Percentiles rank a stretch among this genome's conserved stretches.
phyloP scores from a whole-genome alignment of 768 basidiomycete genomes.

The Sarcomyxa edulis region DNA sequence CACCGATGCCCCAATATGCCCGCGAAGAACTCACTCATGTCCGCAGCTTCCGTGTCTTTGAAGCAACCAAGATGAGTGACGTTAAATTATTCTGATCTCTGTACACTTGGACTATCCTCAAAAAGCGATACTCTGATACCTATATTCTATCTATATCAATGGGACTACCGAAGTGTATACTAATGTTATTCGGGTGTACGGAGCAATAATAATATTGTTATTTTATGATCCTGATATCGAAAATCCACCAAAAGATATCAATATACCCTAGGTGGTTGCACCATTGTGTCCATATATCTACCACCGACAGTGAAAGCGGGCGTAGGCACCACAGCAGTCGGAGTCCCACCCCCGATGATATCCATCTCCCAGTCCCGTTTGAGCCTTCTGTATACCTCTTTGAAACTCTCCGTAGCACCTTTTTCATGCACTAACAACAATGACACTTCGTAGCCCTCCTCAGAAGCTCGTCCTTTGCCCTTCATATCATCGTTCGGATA shows the following conservation, averaged over 20 bases:
- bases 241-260: too few species aligned
- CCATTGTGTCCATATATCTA: slow-evolving; percentile 4
- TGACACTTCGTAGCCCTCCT: slow-evolving; percentile 37
- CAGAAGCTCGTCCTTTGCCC: slow-evolving; percentile 42
- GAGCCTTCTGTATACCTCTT: slow-evolving; percentile 62
- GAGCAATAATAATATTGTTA: too few species aligned
- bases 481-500: slow-evolving; percentile 30
- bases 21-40: slow-evolving; percentile 18
- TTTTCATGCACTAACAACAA: slow-evolving; percentile 78
- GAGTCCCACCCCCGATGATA: slow-evolving; percentile 7
- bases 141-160: too few species aligned
- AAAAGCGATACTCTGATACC: too few species aligned
- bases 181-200: too few species aligned
- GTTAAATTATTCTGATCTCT: too few species aligned
- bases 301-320: slow-evolving; percentile 6
- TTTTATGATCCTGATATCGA: too few species aligned
- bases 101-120: too few species aligned
- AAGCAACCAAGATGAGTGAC: slow-evolving; percentile 17
- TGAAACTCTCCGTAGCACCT: slow-evolving; percentile 81
- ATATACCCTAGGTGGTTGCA: too few species aligned
- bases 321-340: slow-evolving; percentile 2
- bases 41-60: slow-evolving; percentile 20
- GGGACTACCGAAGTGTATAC: too few species aligned
- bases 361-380: slow-evolving; percentile 69
- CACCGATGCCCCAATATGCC: slow-evolving; percentile 14